phyloP scores from a whole-genome alignment of 305 asterid species.

The Solanum chacoense region DNA sequence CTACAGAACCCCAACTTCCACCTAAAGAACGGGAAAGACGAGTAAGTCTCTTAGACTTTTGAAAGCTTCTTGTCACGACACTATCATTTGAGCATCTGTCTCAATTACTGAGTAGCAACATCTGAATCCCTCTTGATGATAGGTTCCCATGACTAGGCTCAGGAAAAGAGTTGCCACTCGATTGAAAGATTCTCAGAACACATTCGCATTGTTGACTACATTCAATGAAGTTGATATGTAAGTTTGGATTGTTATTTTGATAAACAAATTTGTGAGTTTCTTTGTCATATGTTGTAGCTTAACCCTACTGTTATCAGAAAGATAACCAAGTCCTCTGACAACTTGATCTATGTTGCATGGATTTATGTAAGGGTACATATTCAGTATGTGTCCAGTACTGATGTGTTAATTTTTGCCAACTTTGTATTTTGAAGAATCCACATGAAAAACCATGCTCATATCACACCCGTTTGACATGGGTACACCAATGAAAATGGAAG shows the following conservation, averaged over 20 bases:
- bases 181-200: conserved; percentile 96
- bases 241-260: conserved; percentile 17
- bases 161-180: conserved; percentile 89
- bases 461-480: background rate
- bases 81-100: background rate
- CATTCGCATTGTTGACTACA: conserved; percentile 91
- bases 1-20: conserved; percentile 90
- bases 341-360: background rate
- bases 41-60: conserved; percentile 26
- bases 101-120: background rate
- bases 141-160: conserved; percentile 98
- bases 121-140: background rate
- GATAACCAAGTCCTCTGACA: background rate
- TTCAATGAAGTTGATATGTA: conserved; percentile 99
- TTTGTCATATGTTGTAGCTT: background rate
- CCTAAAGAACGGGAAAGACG: conserved; percentile 98
- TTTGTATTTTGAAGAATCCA: background rate
- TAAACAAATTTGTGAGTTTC: background rate
- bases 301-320: background rate
- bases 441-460: background rate
- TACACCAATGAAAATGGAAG: background rate
- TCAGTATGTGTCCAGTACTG: background rate
- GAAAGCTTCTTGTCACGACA: background rate
- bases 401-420: background rate
- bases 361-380: background rate